Percentiles rank a stretch among this genome's conserved stretches.
Evolutionary conservation across 371 early-diverging fungal genomes (phyloP).

Genomic region (Mucor saturninus): DNA sequence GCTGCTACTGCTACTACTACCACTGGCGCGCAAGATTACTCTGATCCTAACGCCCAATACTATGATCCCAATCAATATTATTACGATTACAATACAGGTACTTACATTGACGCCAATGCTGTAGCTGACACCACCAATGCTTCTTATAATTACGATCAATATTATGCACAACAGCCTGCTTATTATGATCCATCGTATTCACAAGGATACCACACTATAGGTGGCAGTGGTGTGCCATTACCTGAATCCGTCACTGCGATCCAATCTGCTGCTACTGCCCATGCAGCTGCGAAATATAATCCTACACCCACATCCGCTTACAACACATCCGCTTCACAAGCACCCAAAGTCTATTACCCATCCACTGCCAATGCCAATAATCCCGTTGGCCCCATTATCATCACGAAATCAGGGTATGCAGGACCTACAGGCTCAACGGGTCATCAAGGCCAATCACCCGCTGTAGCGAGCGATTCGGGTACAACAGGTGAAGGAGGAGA

Average conservation of each 20-base stretch:
- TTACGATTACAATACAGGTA: slow-evolving; percentile 34
- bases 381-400: slow-evolving; percentile 23
- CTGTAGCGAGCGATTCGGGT: background rate
- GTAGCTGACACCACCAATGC: slow-evolving; percentile 25
- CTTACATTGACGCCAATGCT: slow-evolving; percentile 19
- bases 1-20: background rate
- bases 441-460: slow-evolving; percentile 1
- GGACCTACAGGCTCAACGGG: slow-evolving; percentile 16
- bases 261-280: background rate
- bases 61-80: slow-evolving; percentile 31
- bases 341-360: slow-evolving; percentile 24
- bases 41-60: slow-evolving; percentile 21
- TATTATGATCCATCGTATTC: slow-evolving; percentile 44
- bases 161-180: slow-evolving; percentile 36
- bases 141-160: slow-evolving; percentile 40
- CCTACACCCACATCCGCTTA: background rate
- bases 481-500: background rate
- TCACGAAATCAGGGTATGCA: slow-evolving; percentile 25
- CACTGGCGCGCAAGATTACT: slow-evolving; percentile 13
- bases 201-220: slow-evolving; percentile 20
- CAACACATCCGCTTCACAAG: slow-evolving; percentile 3
- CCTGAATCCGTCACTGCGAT: slow-evolving; percentile 17
- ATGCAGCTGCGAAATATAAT: background rate
- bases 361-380: slow-evolving; percentile 24
- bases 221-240: background rate